These are phyloP conservation scores for Cyberlindnera misumaiensis DNA, from an alignment of 805 yeast genomes.

Conservation along the genomic window DNA sequence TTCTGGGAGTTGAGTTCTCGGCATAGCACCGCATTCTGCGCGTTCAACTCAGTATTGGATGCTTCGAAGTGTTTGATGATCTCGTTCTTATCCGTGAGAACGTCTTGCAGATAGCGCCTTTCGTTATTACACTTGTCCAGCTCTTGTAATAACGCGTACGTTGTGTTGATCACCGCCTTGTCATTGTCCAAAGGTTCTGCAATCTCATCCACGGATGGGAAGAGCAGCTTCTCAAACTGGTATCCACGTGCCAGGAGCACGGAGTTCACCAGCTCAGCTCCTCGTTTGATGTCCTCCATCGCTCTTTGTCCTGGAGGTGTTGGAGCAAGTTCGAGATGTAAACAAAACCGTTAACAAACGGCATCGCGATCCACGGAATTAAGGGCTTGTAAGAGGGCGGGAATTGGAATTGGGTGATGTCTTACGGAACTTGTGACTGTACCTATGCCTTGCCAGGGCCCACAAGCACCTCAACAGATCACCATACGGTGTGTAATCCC, in stretches of 20 bases:
- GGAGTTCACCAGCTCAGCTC: conserved; percentile 12
- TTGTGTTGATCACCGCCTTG: conserved; percentile 11
- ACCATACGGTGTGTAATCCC: neutral
- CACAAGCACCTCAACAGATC: neutral
- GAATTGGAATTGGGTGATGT: too few species aligned
- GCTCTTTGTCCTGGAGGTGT: too few species aligned
- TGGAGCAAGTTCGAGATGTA: neutral
- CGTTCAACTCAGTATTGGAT: conserved; percentile 4
- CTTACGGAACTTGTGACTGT: too few species aligned
- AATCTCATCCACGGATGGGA: conserved; percentile 1
- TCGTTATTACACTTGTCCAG: conserved; percentile 10
- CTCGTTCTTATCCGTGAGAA: conserved; percentile 8
- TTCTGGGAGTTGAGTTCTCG: neutral
- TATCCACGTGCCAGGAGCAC: conserved; percentile 13
- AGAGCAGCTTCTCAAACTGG: neutral
- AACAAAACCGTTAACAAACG: neutral
- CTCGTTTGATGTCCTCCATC: conserved; percentile 10
- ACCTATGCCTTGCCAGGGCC: too few species aligned
- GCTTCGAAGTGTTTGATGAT: conserved; percentile 8
- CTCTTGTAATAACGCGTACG: conserved; percentile 12
- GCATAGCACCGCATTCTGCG: neutral
- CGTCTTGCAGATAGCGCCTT: conserved; percentile 4
- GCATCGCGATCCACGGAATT: too few species aligned
- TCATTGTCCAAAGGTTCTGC: conserved; percentile 7
- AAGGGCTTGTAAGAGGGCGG: too few species aligned